phyloP scores from a whole-genome alignment of 78 protist genomes.

The Emiliania huxleyi region DNA sequence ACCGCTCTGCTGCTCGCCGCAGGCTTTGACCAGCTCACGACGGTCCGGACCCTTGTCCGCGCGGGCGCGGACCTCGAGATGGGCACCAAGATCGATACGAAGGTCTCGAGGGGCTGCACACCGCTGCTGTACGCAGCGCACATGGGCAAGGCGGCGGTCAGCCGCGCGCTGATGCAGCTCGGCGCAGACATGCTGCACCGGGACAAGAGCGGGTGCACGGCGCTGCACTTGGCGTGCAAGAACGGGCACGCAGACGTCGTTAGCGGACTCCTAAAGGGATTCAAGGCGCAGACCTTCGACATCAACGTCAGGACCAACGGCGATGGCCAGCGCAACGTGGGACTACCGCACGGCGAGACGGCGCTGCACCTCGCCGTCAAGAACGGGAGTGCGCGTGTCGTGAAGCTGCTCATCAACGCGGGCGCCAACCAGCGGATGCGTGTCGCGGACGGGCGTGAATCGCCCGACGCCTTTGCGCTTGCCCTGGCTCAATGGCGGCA shows the following conservation, averaged over 20 bases:
- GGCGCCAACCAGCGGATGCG: neutral
- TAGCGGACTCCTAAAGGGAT: neutral
- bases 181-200: neutral
- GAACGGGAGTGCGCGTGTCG: neutral
- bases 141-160: neutral
- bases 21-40: neutral
- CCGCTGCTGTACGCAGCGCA: neutral
- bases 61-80: no score
- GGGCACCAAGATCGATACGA: neutral
- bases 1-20: neutral
- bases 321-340: no score
- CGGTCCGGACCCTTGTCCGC: neutral
- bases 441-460: neutral
- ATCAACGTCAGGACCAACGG: neutral
- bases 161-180: neutral
- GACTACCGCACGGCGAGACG: neutral
- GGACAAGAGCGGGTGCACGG: neutral
- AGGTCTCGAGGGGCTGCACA: neutral
- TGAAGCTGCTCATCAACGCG: neutral
- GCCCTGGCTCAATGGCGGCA: neutral
- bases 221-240: neutral
- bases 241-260: neutral
- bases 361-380: neutral
- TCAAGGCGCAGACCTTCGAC: neutral
- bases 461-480: neutral